Evolutionary conservation across 2,329 filamentous ascomycete genomes (phyloP).

Genomic region (Aspergillus terreus): DNA sequence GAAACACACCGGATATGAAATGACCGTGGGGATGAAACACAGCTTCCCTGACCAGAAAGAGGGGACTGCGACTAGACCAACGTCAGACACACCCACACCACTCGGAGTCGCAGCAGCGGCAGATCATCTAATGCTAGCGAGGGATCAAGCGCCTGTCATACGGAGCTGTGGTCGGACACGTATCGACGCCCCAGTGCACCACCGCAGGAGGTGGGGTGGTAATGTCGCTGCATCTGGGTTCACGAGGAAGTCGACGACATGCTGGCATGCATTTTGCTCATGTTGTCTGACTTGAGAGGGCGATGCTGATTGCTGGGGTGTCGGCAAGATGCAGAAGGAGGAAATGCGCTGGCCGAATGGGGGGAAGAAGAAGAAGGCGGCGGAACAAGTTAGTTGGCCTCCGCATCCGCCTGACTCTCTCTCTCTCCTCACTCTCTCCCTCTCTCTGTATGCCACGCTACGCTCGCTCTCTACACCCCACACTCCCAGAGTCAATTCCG

Average conservation of each 20-base stretch:
- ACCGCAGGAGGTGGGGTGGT: not conserved
- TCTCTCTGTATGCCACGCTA: not conserved
- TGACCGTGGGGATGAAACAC: not conserved
- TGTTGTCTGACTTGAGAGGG: not conserved
- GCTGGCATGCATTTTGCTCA: constrained; percentile 11
- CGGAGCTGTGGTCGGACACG: constrained; percentile 9
- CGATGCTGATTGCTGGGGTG: constrained; percentile 6
- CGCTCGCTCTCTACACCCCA: not conserved
- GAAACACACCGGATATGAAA: not conserved
- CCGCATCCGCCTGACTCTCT: not conserved
- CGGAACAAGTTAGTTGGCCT: not conserved
- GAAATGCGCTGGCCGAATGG: constrained; percentile 10
- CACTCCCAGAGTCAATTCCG: not conserved
- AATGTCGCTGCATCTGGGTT: constrained; percentile 13
- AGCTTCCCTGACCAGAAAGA: not conserved
- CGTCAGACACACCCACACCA: constrained; percentile 8
- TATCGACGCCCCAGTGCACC: constrained; percentile 13
- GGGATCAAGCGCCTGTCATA: constrained; percentile 10
- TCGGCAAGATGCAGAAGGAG: constrained; percentile 8
- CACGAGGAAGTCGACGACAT: constrained; percentile 10
- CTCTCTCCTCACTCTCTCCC: not conserved
- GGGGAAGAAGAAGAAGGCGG: not conserved
- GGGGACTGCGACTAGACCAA: constrained; percentile 7
- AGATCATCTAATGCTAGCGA: constrained; percentile 7
- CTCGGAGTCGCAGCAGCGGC: constrained; percentile 7